phyloP scores from a whole-genome alignment of 2,329 filamentous ascomycete genomes.

The Aspergillus proliferans region DNA sequence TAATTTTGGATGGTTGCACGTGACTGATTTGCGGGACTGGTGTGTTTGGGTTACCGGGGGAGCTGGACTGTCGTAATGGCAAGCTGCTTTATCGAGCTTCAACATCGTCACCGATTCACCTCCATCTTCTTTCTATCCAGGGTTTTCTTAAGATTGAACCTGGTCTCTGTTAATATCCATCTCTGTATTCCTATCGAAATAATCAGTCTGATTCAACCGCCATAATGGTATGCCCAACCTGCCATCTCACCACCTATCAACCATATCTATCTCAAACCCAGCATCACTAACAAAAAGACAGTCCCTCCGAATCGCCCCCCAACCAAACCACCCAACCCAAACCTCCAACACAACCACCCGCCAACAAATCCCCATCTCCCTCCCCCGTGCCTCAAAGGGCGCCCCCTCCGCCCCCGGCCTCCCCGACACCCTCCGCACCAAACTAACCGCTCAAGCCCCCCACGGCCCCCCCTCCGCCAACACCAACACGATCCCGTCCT shows the following conservation, averaged over 20 bases:
- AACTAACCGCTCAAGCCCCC: conserved; percentile 60
- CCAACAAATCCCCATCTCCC: conserved; percentile 43
- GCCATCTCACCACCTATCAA: conserved; percentile 2
- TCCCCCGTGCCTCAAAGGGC: conserved; percentile 51
- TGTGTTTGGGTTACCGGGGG: conserved; percentile 17
- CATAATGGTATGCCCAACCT: conserved; percentile 24
- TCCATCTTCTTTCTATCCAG: conserved; percentile 4
- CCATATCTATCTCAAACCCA: background rate
- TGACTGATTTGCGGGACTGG: conserved; percentile 24
- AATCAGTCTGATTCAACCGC: conserved; percentile 2
- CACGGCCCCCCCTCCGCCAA: conserved; percentile 40
- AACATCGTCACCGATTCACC: conserved; percentile 11
- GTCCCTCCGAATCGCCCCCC: conserved; percentile 85
- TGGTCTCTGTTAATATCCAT: background rate
- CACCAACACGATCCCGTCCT: conserved; percentile 46
- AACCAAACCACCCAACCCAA: conserved; percentile 58
- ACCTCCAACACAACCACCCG: conserved; percentile 60
- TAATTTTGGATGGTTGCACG: conserved; percentile 12
- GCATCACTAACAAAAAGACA: conserved; percentile 32
- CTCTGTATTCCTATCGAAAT: background rate
- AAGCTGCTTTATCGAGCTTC: conserved; percentile 11
- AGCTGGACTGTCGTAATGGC: conserved; percentile 31
- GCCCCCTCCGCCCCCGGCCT: conserved; percentile 90
- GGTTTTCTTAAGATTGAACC: background rate
- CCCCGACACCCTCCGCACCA: conserved; percentile 85